Conservation (phyloP, 2,329 filamentous ascomycete species). For the Aspergillus cejpii region DNA sequence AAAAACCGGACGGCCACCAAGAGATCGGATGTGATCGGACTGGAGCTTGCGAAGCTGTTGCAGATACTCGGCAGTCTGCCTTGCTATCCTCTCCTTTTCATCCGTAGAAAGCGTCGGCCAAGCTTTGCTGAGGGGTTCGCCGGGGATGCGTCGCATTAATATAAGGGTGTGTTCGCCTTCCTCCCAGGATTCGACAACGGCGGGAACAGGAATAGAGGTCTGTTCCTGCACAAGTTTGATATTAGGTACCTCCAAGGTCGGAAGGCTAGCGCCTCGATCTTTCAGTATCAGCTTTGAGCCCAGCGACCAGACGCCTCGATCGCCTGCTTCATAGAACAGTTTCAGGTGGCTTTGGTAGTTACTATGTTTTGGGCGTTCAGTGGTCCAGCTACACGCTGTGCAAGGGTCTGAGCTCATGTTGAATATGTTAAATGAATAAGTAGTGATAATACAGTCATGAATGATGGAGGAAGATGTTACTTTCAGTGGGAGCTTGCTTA, state of each 20-base stretch:
- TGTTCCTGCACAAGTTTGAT: slow-evolving; percentile 10
- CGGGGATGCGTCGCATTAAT: slow-evolving; percentile 12
- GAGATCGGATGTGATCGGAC: slow-evolving; percentile 12
- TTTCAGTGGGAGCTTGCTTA: too few relatives aligned
- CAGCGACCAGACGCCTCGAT: slow-evolving; percentile 27
- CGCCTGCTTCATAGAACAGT: slow-evolving; percentile 19
- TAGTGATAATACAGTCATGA: not conserved
- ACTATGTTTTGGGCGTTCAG: slow-evolving; percentile 9
- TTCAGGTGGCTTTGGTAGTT: slow-evolving; percentile 15
- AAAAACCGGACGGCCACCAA: slow-evolving; percentile 10
- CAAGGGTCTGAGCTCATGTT: not conserved
- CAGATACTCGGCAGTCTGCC: slow-evolving; percentile 18
- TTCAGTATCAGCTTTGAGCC: slow-evolving; percentile 28
- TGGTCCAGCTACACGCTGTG: slow-evolving; percentile 16
- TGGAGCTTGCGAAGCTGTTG: slow-evolving; percentile 16
- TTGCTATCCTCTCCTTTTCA: slow-evolving; percentile 20
- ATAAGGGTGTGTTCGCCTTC: slow-evolving; percentile 8
- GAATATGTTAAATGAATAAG: not conserved
- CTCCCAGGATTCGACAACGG: slow-evolving; percentile 2
- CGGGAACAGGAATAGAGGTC: slow-evolving; percentile 14
- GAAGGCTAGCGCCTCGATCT: slow-evolving; percentile 14
- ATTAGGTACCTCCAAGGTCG: slow-evolving; percentile 11
- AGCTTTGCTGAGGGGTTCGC: slow-evolving; percentile 11
- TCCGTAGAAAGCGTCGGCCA: slow-evolving; percentile 13
- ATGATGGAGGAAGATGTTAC: too few relatives aligned